These are phyloP conservation scores for Salix viminalis DNA, from an alignment of 345 rosid genomes.

Conservation along the genomic window DNA sequence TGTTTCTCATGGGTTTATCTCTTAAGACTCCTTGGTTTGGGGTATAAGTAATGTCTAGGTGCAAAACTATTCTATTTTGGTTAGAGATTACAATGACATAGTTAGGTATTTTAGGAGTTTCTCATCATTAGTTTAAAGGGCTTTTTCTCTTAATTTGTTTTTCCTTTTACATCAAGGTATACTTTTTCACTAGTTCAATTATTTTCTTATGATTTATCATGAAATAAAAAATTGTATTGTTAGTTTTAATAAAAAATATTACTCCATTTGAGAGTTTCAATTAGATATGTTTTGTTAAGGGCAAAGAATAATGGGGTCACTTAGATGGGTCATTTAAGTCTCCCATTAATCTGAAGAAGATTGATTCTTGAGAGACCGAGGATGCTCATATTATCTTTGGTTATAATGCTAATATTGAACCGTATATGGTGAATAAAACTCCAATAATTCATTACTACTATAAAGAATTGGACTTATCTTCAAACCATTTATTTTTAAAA, in stretches of 20 bases:
- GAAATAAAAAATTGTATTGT: not conserved
- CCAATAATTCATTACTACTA: not conserved
- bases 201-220: too few relatives aligned
- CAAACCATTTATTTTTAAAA: not conserved
- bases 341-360: not conserved
- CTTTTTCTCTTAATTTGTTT: not conserved
- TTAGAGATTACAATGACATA: not conserved
- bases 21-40: too few relatives aligned
- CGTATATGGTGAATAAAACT: not conserved
- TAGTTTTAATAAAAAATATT: too few relatives aligned
- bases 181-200: too few relatives aligned
- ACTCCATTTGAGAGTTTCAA: too few relatives aligned
- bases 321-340: not conserved
- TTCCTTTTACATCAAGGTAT: not conserved
- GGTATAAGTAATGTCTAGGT: not conserved
- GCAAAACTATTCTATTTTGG: not conserved
- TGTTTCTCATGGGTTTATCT: too few relatives aligned
- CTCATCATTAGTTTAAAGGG: not conserved
- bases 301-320: not conserved
- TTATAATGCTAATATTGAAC: too few relatives aligned
- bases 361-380: not conserved
- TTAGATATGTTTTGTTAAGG: too few relatives aligned
- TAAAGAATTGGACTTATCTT: not conserved
- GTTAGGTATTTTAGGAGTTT: not conserved
- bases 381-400: not conserved